Evolutionary conservation across 495 filamentous ascomycete genomes (phyloP), one percentile per base, ranked within the genome.

Genomic region (Bryoglossum gracile): DNA sequence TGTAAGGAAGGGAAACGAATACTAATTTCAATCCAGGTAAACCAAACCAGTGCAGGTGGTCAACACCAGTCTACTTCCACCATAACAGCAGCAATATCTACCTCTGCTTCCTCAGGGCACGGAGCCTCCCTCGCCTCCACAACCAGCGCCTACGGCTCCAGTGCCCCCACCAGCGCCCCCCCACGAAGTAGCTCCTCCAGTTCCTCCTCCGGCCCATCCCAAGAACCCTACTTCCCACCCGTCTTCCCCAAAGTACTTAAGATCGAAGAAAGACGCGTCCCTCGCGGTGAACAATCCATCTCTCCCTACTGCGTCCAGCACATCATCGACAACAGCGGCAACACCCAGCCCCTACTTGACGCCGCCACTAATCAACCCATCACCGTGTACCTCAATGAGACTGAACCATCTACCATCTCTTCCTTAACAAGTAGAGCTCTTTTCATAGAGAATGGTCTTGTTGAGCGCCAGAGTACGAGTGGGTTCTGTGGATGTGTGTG

Each of bases 241-340:
- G 13, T 18, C 9, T 94, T 85, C 59, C 85, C 87, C 0, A 77
- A 78, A 28, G 73, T 83, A 32, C 71, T 95, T 56, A 92, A 94
- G 63, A 71, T 94, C 25, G 79, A 87, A 59, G 89, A 95, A 63
- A 80, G 81, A 30, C 76, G 87, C n/a, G 52, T 79, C 61, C 55
- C 69, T 46, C 51, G 53, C 54, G 47, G 46, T 9, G 19, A 25
- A n/a, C 25, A 52, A 19, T 22, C 42, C 8, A 35, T 55, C 11
- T 17, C 41, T 11, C 46, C 54, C 16, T 57, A 57, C 37, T 65
- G 60, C 64, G 76, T 86, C 39, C 80, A 89, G 56, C 83, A 86
- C 68, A 68, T 79, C 55, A 72, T 94, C 17, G 62, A 76, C 30
- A 57, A 71, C 14, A 62, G 78, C 49, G 71, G 73, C 3, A 51